Evolutionary conservation across 1,139 yeast species (phyloP).

Genomic region (Kluyveromyces sp.): DNA sequence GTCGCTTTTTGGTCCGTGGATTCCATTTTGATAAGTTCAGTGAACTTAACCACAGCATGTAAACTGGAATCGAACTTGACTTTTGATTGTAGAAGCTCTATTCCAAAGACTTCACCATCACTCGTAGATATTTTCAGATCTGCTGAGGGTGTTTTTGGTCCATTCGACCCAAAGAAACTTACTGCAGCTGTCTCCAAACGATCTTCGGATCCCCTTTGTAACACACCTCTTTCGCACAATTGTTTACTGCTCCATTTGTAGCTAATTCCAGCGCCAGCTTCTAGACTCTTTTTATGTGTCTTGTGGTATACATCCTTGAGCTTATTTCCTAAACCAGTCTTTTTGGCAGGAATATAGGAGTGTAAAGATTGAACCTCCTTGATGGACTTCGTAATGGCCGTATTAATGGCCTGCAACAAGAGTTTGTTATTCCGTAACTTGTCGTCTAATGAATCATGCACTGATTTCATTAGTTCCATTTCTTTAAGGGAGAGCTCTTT

Average conservation of each 20-base stretch:
- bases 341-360: constrained; percentile 18
- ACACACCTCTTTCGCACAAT: constrained; percentile 63
- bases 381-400: constrained; percentile 17
- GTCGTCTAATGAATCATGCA: constrained; percentile 68
- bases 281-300: constrained; percentile 19
- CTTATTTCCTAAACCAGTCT: constrained; percentile 25
- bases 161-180: constrained; percentile 38
- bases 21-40: constrained; percentile 15
- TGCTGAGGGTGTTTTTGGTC: constrained; percentile 56
- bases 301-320: constrained; percentile 57
- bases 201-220: constrained; percentile 51
- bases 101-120: constrained; percentile 36
- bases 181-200: constrained; percentile 37
- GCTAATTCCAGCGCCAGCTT: constrained; percentile 20
- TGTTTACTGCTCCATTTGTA: constrained; percentile 67
- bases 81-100: constrained; percentile 27
- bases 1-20: constrained; percentile 22
- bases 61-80: constrained; percentile 14
- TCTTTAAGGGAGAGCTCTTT: constrained; percentile 38
- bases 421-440: constrained; percentile 35
- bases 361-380: constrained; percentile 17
- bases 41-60: constrained; percentile 7
- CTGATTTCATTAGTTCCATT: constrained; percentile 70
- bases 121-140: constrained; percentile 64
- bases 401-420: constrained; percentile 10